Conservation (phyloP, 371 early-diverging fungal genomes). For the Lichtheimia corymbifera region DNA sequence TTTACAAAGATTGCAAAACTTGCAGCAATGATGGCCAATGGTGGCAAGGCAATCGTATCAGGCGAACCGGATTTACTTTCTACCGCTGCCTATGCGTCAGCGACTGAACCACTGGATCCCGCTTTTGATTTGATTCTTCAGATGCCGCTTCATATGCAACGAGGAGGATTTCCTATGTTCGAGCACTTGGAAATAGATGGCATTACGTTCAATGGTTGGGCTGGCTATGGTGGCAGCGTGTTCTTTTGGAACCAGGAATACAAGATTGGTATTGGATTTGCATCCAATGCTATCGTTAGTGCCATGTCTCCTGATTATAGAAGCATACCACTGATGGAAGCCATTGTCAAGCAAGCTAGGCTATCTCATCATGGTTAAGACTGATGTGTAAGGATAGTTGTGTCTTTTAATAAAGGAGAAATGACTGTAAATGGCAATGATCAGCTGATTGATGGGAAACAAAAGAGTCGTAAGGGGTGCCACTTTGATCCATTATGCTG, state of each 20-base stretch:
- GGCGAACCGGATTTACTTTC: slow-evolving; percentile 45
- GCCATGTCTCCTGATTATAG: slow-evolving; percentile 10
- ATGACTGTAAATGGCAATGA: too few species aligned
- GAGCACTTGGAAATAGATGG: slow-evolving; percentile 1
- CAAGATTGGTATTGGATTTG: slow-evolving; percentile 57
- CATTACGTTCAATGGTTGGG: slow-evolving; percentile 16
- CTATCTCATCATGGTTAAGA: too few species aligned
- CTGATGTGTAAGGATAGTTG: too few species aligned
- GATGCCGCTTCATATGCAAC: not conserved
- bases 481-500: too few species aligned
- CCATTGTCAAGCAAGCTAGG: not conserved
- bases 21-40: slow-evolving; percentile 68
- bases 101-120: slow-evolving; percentile 11
- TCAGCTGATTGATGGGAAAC: too few species aligned
- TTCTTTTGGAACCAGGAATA: slow-evolving; percentile 56
- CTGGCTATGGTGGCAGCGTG: slow-evolving; percentile 60
- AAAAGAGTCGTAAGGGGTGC: too few species aligned
- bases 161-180: slow-evolving; percentile 9
- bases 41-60: slow-evolving; percentile 48
- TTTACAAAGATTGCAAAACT: slow-evolving; percentile 54
- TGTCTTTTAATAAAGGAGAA: too few species aligned
- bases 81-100: slow-evolving; percentile 21
- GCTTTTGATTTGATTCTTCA: slow-evolving; percentile 6
- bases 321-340: not conserved
- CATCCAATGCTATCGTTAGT: slow-evolving; percentile 37